Evolutionary conservation across 805 yeast species (phyloP), one percentile per base, ranked within the genome.

Genomic region (Starmerella sirachaensis): DNA sequence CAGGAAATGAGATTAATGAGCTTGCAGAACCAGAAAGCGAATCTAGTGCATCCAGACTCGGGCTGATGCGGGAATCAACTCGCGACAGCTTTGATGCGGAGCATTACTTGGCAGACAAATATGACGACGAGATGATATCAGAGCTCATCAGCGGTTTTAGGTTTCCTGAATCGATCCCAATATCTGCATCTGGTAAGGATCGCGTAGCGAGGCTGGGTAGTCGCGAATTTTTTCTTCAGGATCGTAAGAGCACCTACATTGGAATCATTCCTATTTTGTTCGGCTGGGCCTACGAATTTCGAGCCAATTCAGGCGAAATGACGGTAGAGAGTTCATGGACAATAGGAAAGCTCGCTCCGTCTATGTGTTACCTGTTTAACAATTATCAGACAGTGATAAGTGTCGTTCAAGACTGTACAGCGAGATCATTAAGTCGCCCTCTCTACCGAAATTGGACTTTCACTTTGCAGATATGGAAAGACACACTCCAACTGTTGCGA

Each of bases 311-410:
- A 51, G 77, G 76, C n/a, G 73, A 66, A 13, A 71, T 74, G 36
- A 83, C 74, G 13, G 74, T 81, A 4, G 98, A 91, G 57, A 79
- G 93, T 40, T 83, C 93, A 0, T 91, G 98, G 98, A 76, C 88
- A 0, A 69, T 91, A 4, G 98, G 98, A 1, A 85, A 79, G 48
- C 50, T 91, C 17, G 62, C 76, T 0, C 94, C 97, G 1, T 91
- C 83, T 50, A 58, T 88, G 26, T 56, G 85, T 6, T 74, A 68
- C 47, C 60, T 91, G 22, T 97, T 85, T 55, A 46, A 49, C n/a
- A 29, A 39, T 22, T 58, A 60, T 24, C 30, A 53, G 2, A 52
- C 70, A 21, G 63, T 88, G 25, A 63, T 62, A 34, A 72, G 76
- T 0, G 52, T 76, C 0, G 64, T 79, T 6, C 52, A 76, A 1